Conservation (phyloP, 2,329 filamentous ascomycete genomes). For the Ophiocordyceps camponoti-leonardi region DNA sequence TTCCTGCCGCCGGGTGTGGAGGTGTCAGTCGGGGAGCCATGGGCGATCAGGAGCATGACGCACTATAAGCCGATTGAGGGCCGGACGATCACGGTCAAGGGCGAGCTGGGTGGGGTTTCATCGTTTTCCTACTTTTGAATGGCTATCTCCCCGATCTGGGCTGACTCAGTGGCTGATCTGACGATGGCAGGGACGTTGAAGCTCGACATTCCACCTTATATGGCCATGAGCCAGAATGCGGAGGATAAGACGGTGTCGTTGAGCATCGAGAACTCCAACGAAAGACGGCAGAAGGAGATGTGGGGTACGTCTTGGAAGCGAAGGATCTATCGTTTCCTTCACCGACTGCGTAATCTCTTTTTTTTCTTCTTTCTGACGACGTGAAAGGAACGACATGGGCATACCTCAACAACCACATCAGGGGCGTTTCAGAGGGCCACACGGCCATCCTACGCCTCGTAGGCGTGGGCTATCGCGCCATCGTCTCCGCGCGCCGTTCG, state of each 20-base stretch:
- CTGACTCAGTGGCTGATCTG: too few relatives aligned
- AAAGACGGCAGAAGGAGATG: constrained; percentile 76
- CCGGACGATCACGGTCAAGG: constrained; percentile 57
- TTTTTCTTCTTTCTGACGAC: too few relatives aligned
- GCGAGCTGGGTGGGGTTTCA: constrained; percentile 65
- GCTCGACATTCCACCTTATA: constrained; percentile 62
- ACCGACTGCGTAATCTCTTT: too few relatives aligned
- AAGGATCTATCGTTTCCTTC: too few relatives aligned
- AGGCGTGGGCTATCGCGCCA: constrained; percentile 88
- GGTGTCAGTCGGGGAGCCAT: constrained; percentile 50
- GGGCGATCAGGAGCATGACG: constrained; percentile 32
- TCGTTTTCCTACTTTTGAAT: constrained; percentile 3
- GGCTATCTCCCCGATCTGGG: too few relatives aligned
- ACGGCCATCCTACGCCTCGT: constrained; percentile 83
- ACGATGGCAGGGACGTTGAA: constrained; percentile 48
- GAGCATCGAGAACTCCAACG: constrained; percentile 47
- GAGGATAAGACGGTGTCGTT: constrained; percentile 47
- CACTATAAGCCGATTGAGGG: constrained; percentile 44
- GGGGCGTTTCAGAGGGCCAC: constrained; percentile 92
- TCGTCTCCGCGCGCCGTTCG: constrained; percentile 57
- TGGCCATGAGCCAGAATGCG: constrained; percentile 53
- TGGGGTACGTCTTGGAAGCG: constrained; percentile 49
- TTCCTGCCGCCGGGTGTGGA: constrained; percentile 73
- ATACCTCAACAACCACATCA: constrained; percentile 77
- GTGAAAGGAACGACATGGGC: constrained; percentile 82